Conservation (phyloP, 2,329 filamentous ascomycete species). For the Coleophoma cylindrospora region DNA sequence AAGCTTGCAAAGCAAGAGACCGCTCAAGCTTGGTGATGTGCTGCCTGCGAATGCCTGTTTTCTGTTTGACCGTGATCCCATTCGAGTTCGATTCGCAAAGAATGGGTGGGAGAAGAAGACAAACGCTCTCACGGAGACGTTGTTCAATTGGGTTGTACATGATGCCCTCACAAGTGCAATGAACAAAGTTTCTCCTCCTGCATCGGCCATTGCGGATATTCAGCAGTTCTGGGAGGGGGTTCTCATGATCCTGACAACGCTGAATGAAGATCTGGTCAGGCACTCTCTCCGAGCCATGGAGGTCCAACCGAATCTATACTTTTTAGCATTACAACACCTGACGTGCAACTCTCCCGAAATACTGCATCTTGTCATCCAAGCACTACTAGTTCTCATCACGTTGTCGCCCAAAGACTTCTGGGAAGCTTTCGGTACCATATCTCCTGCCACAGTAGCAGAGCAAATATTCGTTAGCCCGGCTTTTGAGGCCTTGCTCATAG, state of each 20-base stretch:
- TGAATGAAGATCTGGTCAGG: conserved; percentile 70
- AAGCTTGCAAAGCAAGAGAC: conserved; percentile 71
- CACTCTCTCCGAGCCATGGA: conserved; percentile 77
- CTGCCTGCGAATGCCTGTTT: conserved; percentile 83
- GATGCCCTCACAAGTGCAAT: conserved; percentile 67
- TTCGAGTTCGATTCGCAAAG: conserved; percentile 60
- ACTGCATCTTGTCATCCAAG: conserved; percentile 64
- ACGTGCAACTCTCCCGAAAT: conserved; percentile 45
- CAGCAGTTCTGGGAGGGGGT: conserved; percentile 77
- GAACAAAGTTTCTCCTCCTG: conserved; percentile 50
- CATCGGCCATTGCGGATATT: conserved; percentile 45
- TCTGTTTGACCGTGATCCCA: conserved; percentile 67
- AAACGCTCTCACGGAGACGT: conserved; percentile 58
- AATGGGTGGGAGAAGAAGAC: conserved; percentile 63
- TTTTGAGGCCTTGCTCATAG: conserved; percentile 55
- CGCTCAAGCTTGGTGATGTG: conserved; percentile 69
- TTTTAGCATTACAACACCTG: conserved; percentile 52
- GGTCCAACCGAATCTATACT: conserved; percentile 67
- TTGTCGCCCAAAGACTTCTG: conserved; percentile 80
- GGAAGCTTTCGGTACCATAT: conserved; percentile 79
- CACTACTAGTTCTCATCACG: conserved; percentile 65
- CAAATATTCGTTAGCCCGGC: conserved; percentile 71
- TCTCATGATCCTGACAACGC: conserved; percentile 64
- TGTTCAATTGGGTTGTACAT: conserved; percentile 85
- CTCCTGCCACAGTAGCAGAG: conserved; percentile 76